Conservation (phyloP, 78 protist genomes). For the Isochrysis galbana region DNA sequence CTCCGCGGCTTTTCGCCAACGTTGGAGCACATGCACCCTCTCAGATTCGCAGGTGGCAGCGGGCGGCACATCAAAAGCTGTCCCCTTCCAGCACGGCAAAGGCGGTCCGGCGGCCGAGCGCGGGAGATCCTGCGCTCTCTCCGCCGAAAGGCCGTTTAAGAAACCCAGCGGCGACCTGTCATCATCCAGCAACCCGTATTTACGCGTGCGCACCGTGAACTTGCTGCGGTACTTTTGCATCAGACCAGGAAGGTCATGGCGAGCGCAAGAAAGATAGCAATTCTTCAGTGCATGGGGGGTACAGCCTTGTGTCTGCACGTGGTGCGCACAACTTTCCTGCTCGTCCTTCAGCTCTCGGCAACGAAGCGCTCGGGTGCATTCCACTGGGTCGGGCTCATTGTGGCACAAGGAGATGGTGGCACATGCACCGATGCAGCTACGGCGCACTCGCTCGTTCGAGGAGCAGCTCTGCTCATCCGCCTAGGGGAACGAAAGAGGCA, state of each 20-base stretch:
- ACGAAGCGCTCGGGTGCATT: not conserved
- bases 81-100: not conserved
- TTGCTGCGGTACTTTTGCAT: not conserved
- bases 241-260: not conserved
- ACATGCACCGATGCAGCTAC: not conserved
- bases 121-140: not conserved
- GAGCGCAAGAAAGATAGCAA: not conserved
- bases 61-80: not conserved
- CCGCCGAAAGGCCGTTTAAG: not conserved
- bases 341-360: conserved; percentile 17
- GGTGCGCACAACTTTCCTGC: not conserved
- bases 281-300: not conserved
- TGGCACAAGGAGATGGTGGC: not conserved
- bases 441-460: not conserved
- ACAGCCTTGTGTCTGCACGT: not conserved
- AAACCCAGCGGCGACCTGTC: not conserved
- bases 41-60: not conserved
- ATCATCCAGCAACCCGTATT: not conserved
- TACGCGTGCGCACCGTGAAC: not conserved
- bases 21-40: not conserved
- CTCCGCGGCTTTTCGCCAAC: not conserved
- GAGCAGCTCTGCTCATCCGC: not conserved
- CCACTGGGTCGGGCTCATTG: not conserved
- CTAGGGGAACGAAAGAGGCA: too few relatives aligned
- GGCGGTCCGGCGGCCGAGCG: not conserved